Evolutionary conservation across 495 filamentous ascomycete genomes (phyloP).

Genomic region (Neurospora sublineolata): DNA sequence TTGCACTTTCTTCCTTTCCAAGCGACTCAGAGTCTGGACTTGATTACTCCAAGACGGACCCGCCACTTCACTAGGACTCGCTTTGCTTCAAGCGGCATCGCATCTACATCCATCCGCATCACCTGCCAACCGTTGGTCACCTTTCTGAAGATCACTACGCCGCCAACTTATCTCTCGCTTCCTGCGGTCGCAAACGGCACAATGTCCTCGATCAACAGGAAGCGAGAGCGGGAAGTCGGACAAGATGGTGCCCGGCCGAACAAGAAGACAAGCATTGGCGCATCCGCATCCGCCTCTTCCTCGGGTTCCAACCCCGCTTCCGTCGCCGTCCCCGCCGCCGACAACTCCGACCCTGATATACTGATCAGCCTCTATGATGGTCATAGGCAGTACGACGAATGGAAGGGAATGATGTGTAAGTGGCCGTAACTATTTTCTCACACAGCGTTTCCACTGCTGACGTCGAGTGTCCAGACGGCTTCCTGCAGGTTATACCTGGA

Average conservation of each 20-base stretch:
- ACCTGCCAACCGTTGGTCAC: not conserved
- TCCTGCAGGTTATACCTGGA: not conserved
- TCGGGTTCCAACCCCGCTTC: not conserved
- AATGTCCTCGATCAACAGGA: not conserved
- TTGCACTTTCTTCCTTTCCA: not conserved
- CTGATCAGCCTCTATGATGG: slow-evolving; percentile 4
- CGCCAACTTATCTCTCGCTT: not conserved
- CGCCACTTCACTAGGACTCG: not conserved
- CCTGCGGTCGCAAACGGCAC: not conserved
- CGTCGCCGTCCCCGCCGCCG: not conserved
- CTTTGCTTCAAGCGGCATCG: not conserved
- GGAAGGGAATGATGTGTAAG: slow-evolving; percentile 8
- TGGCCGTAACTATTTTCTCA: not conserved
- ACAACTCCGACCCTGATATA: not conserved
- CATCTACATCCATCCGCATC: not conserved
- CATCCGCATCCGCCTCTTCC: not conserved
- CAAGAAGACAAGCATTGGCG: not conserved
- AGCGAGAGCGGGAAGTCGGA: not conserved
- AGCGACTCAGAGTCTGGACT: not conserved
- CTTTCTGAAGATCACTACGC: not conserved
- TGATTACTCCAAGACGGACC: not conserved
- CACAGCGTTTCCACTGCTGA: not conserved
- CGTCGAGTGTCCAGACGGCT: not conserved
- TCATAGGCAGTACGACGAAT: slow-evolving; percentile 5
- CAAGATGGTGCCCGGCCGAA: not conserved